Evolutionary conservation across 352 stramenopile genomes (phyloP), one percentile per base, ranked within the genome.

Genomic region (Saprolegnia parasitica): DNA sequence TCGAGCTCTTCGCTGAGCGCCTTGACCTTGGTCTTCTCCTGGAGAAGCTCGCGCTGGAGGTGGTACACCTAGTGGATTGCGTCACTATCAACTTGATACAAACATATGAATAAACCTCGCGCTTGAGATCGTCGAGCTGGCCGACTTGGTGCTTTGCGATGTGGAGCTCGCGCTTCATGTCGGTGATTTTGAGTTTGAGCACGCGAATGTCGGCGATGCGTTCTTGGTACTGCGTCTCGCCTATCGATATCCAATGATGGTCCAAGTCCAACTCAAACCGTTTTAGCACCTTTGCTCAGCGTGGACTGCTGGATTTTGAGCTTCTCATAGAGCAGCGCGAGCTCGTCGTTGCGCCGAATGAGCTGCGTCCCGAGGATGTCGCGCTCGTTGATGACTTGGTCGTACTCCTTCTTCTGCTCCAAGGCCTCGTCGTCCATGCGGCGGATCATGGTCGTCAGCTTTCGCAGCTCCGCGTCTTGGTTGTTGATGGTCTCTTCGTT

Each of bases 281-380:
- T 3, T 42, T 10, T 9, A 35, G 29, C 80, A 71, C 39, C 49
- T 67, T 96, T 97, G 49, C 78, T 85, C 32, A 98, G 81, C 21
- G 91, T 98, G 35, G 81, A 96, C 72, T 98, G 89, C 74, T 98
- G 91, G 46, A 99, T 97, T 78, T 98, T 98, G 56, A 98, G 89
- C 76, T 98, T 98, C 76, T 99, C 96, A 74, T 98, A 98, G 20
- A 99, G 74, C 42, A 98, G 78, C n/a, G 93, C 91, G 5, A 99
- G 78, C 76, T 99, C 96, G 72, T 98, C 93, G 73, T 98, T 98
- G 52, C 96, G 88, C 4, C 95, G 87, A 56, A 98, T 98, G 21
- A 99, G 84, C 76, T 99, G 95, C 50, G 94, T 98, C 37, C 95
- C 95, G 26, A 99, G 81, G 60, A 99, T 98, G 74, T 99, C 95